Base-by-base conservation (phyloP, 1,284 basidiomycete species). In the Tetrapyrgos nigripes region DNA sequence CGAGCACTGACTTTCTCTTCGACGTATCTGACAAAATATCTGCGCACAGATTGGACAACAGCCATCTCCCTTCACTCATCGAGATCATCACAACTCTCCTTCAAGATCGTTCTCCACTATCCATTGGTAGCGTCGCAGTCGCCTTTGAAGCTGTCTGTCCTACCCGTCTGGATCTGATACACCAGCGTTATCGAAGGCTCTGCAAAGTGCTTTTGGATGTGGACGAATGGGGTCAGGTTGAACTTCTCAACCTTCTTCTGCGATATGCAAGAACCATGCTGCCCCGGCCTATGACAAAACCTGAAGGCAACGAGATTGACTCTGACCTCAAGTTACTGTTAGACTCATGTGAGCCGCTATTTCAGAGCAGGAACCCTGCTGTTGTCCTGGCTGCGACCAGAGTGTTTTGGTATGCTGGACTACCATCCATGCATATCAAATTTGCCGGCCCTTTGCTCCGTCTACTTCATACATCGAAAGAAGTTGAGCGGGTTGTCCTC, bases 201-300 rank as follows among this genome's bases (percentile, higher is more conserved):
- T 98, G 95, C 70, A 83, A 85, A 47, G 83, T 93, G 14, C 78
- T 99, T 1, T 83, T 93, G 29, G 96, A 99, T 67, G 90, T 92
- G 17, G 97, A 99, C 68, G 96, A 97, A 71, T 99, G 97, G 97
- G 94, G 94, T 0, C 97, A 98, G 73, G 84, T 92, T 4, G 85
- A 90, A 45, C 76, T 96, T 8, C 78, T 97, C 55, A 85, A 91
- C 37, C 82, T 98, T 9, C 81, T 99, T 37, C 76, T 89, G 48
- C 81, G 91, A 59, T 99, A 99, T 71, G 91, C 88, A 1, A 80
- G 95, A 51, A 84, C 83, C 0, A 96, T 97, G 92, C 83, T 97
- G 40, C 81, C 89, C 28, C 85, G 90, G 64, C 93, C 95, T 1
- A 76, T 78, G 4, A 61, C 73, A 17, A 70, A 70, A 2, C 68